phyloP scores from a whole-genome alignment of 2,329 filamentous ascomycete species.

The Mariannaea elegans region DNA sequence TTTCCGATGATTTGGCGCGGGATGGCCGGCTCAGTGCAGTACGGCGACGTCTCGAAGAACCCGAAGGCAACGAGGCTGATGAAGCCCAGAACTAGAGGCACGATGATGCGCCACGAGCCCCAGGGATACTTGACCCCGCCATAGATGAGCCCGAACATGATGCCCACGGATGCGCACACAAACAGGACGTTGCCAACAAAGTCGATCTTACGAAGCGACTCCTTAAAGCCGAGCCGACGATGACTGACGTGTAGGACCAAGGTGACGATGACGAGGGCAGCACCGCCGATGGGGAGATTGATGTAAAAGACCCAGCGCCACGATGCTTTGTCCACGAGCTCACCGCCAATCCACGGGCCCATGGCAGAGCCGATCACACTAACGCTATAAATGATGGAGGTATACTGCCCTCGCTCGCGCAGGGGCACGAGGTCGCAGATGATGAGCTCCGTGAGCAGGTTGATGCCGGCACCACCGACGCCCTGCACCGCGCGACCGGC shows the following conservation, averaged over 20 bases:
- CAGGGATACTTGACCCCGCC: conserved; percentile 60
- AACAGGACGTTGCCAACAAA: conserved; percentile 52
- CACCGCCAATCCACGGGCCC: conserved; percentile 45
- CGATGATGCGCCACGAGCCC: conserved; percentile 56
- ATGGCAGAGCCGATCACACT: conserved; percentile 45
- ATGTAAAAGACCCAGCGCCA: conserved; percentile 59
- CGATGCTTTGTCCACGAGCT: conserved; percentile 37
- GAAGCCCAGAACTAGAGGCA: conserved; percentile 56
- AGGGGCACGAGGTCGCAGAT: conserved; percentile 59
- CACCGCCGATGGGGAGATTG: conserved; percentile 45
- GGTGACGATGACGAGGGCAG: conserved; percentile 29
- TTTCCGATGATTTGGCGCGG: conserved; percentile 56
- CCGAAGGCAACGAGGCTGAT: conserved; percentile 48
- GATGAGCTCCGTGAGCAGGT: conserved; percentile 43
- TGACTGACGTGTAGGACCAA: conserved; percentile 37
- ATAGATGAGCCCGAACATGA: conserved; percentile 63
- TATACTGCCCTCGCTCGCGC: conserved; percentile 53
- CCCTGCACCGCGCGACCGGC: conserved; percentile 58
- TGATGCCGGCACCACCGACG: conserved; percentile 47
- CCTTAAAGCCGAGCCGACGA: conserved; percentile 20
- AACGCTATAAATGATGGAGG: conserved; percentile 44
- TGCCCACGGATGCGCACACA: conserved; percentile 45
- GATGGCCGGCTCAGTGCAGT: conserved; percentile 47
- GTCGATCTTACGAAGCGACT: conserved; percentile 46
- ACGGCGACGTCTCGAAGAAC: conserved; percentile 44